These are phyloP conservation scores for Diaporthe australafricana DNA, from an alignment of 2,329 filamentous ascomycete genomes.

Conservation along the genomic window DNA sequence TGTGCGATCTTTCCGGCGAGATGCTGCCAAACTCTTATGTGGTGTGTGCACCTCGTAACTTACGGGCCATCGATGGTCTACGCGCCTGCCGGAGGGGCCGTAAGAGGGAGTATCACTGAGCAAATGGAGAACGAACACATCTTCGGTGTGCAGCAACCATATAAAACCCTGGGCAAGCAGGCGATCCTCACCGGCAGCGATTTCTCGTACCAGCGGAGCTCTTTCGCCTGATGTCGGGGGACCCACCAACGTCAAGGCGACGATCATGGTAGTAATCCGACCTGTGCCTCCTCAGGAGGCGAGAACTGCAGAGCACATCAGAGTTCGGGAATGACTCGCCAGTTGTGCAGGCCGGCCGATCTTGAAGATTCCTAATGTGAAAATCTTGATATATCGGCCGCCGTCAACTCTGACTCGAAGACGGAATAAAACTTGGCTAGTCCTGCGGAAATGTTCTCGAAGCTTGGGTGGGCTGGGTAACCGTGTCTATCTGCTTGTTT, in stretches of 20 bases:
- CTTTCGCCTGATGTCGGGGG: conserved; percentile 15
- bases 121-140: conserved; percentile 33
- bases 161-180: conserved; percentile 2
- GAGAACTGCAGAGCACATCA: conserved; percentile 25
- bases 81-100: conserved; percentile 7
- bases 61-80: not conserved
- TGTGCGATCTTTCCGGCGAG: not conserved
- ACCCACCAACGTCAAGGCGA: conserved; percentile 13
- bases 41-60: not conserved
- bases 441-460: conserved; percentile 24
- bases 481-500: not conserved
- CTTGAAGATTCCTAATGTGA: not conserved
- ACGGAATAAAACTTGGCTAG: not conserved
- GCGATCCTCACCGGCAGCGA: conserved; percentile 1
- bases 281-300: conserved; percentile 17
- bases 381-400: conserved; percentile 6
- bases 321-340: conserved; percentile 27
- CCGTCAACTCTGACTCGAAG: conserved; percentile 25
- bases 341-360: conserved; percentile 5
- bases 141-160: conserved; percentile 13
- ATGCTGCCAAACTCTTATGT: conserved; percentile 4
- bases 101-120: conserved; percentile 10
- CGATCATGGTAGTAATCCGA: conserved; percentile 11
- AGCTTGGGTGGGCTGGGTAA: not conserved
- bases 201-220: conserved; percentile 6